Base-by-base conservation (phyloP, 495 filamentous ascomycete species). In the Alectoria sarmentosa region DNA sequence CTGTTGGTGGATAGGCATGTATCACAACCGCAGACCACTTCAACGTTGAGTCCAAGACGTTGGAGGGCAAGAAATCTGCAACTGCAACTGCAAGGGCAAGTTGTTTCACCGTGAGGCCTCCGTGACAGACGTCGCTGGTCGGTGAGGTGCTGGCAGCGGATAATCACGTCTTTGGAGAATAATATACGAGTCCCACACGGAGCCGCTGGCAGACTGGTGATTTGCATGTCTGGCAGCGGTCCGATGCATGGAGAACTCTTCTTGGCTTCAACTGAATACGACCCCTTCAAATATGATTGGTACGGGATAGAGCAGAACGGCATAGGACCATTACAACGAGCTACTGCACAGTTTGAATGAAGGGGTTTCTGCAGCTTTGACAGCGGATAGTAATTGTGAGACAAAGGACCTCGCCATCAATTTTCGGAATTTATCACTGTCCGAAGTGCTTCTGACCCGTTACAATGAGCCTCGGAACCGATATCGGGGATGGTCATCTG, bases 161-260 rank as follows among this genome's bases (percentile, higher is more conserved):
- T 55, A 34, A 34, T 34, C 30, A 34, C 30, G 34, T 55, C 52
- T 55, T 34, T 11, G 4, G n/a, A 52, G 7, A 21, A 34, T 3
- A 23, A 19, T 9, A 21, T 28, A 30, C 30, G 21, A 55, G 28
- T 17, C 52, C 30, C 30, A 32, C 28, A 36, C 34, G 2, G 21
- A 32, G 26, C 23, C 26, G 15, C 48, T 54, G 15, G 28, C 11
- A 54, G 28, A 19, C 19, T 28, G 37, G 23, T 30, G 49, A 26
- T 41, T 26, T 58, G 52, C 52, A 58, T 17, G 52, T 23, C 34
- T 63, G 52, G 48, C 62, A 64, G 62, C 52, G 62, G 62, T 11
- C 52, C 34, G 52, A 21, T 34, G 52, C 52, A 34, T 34, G 30
- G 30, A 34, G 3, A 15, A 19, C 52, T 32, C 28, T 55, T 32